Evolutionary conservation across 2,329 filamentous ascomycete species (phyloP), one percentile per base, ranked within the genome.

Genomic region (Ceratocystis papillata): DNA sequence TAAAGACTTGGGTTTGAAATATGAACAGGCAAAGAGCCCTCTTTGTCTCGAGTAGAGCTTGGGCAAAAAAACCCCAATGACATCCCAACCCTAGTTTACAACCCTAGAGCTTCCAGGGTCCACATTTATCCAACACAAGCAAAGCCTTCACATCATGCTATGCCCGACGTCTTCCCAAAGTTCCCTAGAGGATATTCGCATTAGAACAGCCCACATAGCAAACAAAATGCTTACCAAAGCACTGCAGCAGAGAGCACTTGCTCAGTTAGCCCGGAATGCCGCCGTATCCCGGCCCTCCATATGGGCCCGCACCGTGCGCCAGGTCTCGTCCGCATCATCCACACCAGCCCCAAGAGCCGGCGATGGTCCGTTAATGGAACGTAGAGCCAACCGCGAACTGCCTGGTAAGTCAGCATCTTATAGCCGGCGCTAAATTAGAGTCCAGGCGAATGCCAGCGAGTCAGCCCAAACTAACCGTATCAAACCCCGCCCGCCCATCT

Each of bases 321-420:
- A 79, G 70, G 20, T 30, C 28, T 25, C 55, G 30, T n/a, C 55
- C 25, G 12, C 46, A 57, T 77, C 76, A 69, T 73, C 82, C 66
- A 78, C 83, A 65, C 76, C 81, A 10, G 80, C 84, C 28, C 84
- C 84, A 3, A 82, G 79, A 70, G 76, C 77, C 15, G 83, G 83
- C 68, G 81, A 84, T 73, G 84, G 83, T 30, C 85, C 85, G 64
- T 75, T 88, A 70, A 83, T 88, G 81, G 80, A 84, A 72, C 79
- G 86, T 70, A 79, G 84, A 68, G 76, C 83, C 46, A 84, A 89
- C 73, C 81, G 86, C 69, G 83, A 87, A 72, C 80, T 88, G 20
- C 86, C 86, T 69, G 81, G 85, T 87, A 73, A 20, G 70, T 68
- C 25, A 28, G 17, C 45, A n/a, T 4, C 8, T 12, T 28, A 6